Conservation (phyloP, 768 basidiomycete species). For the Leucocoprinus birnbaumii region DNA sequence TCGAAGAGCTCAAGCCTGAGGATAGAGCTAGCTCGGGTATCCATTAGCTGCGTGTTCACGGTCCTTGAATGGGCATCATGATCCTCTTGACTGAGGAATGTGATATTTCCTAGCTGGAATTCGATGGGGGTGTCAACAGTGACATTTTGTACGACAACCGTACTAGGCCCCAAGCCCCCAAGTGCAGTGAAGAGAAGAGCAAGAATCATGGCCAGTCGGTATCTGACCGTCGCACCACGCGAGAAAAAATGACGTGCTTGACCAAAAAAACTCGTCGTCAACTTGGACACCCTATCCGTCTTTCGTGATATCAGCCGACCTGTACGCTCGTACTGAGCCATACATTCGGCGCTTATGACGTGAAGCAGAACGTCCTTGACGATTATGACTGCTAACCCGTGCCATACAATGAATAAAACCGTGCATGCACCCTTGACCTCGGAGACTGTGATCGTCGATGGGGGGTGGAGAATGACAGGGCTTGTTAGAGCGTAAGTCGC, state of each 20-base stretch:
- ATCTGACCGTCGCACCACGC: neutral
- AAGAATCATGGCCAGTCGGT: neutral
- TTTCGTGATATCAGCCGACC: neutral
- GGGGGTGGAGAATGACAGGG: too few species aligned
- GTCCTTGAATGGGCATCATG: too few species aligned
- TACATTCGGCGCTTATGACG: conserved; percentile 1
- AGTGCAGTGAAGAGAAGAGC: neutral
- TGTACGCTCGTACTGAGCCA: neutral
- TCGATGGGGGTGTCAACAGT: too few species aligned
- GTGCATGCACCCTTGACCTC: neutral
- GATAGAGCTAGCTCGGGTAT: neutral
- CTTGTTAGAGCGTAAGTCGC: too few species aligned
- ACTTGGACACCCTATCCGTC: neutral
- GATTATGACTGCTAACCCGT: neutral
- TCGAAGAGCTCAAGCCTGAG: conserved; percentile 4
- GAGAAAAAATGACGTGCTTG: neutral
- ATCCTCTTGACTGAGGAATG: too few species aligned
- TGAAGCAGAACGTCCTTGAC: neutral
- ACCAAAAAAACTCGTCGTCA: neutral
- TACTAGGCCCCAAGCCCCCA: neutral
- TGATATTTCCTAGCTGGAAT: too few species aligned
- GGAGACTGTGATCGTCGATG: neutral
- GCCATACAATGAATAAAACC: neutral
- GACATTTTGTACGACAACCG: too few species aligned
- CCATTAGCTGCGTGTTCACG: neutral